A percentile compares a stretch with the other conserved stretches of the same genome.
Evolutionary conservation across 371 early-diverging fungal genomes (phyloP).

Genomic region (Parasitella parasitica): DNA sequence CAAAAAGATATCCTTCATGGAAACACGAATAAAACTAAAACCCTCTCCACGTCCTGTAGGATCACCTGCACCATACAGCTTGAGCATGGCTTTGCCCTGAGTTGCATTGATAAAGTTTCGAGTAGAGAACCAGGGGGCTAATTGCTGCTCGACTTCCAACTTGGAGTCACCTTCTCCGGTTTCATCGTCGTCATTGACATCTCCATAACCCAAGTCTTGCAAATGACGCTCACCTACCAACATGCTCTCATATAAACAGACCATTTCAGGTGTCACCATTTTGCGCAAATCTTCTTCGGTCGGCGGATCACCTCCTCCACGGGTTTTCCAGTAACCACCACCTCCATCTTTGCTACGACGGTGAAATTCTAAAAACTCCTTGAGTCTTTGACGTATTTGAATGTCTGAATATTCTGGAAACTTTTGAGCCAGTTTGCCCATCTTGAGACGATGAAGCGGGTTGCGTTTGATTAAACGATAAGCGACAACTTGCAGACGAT

Average conservation of each 20-base stretch:
- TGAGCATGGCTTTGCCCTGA: constrained; percentile 91
- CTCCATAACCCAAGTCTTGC: constrained; percentile 90
- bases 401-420: constrained; percentile 87
- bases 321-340: constrained; percentile 92
- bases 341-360: constrained; percentile 79
- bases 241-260: constrained; percentile 98
- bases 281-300: constrained; percentile 94
- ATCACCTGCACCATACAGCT: constrained; percentile 94
- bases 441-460: constrained; percentile 71
- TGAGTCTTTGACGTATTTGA: constrained; percentile 84
- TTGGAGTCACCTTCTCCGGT: constrained; percentile 75
- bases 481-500: constrained; percentile 90
- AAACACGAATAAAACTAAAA: constrained; percentile 96
- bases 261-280: constrained; percentile 98
- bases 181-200: constrained; percentile 59
- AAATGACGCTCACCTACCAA: constrained; percentile 94
- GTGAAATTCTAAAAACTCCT: constrained; percentile 97
- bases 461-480: constrained; percentile 86
- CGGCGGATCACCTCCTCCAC: constrained; percentile 78
- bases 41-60: constrained; percentile 98
- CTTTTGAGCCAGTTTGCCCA: constrained; percentile 71
- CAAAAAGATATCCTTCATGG: constrained; percentile 96
- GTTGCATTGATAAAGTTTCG: constrained; percentile 94
- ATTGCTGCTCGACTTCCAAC: constrained; percentile 86
- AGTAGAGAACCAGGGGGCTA: constrained; percentile 97